Conservation (phyloP, 176 grass and related monocot genomes). For the Sorghum bicolor region DNA sequence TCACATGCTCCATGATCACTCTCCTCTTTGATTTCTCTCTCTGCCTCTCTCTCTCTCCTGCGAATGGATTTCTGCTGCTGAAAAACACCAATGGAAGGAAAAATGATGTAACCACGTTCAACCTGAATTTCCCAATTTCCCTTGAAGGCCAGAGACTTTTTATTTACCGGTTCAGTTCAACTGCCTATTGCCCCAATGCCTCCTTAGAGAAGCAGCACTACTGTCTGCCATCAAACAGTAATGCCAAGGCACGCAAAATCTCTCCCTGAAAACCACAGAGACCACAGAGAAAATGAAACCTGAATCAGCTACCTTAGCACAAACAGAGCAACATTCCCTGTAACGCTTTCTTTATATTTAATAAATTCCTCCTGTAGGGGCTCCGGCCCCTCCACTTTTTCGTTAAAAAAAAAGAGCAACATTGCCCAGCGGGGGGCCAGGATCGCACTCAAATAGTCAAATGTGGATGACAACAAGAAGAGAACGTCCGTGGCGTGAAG, state of each 20-base stretch:
- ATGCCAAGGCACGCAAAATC: background rate
- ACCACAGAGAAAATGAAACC: background rate
- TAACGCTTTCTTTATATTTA: background rate
- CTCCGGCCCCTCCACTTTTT: background rate
- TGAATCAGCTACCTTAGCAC: background rate
- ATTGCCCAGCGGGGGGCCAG: background rate
- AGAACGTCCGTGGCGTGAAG: background rate
- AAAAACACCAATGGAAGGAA: background rate
- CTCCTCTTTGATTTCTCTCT: background rate
- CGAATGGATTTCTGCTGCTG: background rate
- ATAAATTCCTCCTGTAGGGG: background rate
- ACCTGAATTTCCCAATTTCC: background rate
- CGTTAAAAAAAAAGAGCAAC: background rate
- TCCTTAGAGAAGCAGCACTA: constrained; percentile 3
- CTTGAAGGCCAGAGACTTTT: too few relatives aligned
- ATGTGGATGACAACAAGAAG: background rate
- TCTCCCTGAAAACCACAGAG: background rate
- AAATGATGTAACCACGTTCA: background rate
- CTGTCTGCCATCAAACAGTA: constrained; percentile 12
- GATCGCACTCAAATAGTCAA: background rate
- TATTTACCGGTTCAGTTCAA: background rate
- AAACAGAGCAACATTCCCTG: background rate
- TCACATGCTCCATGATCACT: constrained; percentile 67
- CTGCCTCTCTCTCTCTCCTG: background rate
- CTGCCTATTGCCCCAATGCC: background rate